Evolutionary conservation across 306 rosid species (phyloP).

Genomic region (Nissolia schottii): DNA sequence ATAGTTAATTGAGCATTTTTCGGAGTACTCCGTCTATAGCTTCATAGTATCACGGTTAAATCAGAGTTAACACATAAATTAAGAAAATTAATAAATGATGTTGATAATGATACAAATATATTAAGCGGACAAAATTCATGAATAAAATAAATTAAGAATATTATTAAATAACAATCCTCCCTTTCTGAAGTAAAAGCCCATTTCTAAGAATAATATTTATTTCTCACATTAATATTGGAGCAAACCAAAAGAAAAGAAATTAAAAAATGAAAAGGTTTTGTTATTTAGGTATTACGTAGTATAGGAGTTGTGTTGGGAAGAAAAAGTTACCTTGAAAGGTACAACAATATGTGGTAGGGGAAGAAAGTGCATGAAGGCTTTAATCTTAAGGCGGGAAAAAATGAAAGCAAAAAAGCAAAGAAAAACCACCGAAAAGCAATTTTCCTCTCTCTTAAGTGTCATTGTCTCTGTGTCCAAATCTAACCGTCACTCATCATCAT

Average conservation of each 20-base stretch:
- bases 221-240: not conserved
- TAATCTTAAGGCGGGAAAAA: slow-evolving; percentile 19
- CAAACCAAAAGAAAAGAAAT: not conserved
- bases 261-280: not conserved
- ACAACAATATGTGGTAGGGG: not conserved
- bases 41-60: no score
- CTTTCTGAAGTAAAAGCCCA: no score
- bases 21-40: no score
- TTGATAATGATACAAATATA: no score
- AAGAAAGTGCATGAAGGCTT: slow-evolving; percentile 1
- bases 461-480: not conserved
- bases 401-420: not conserved
- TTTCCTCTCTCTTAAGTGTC: not conserved
- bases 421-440: slow-evolving; percentile 26
- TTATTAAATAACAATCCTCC: no score
- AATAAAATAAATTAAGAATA: no score
- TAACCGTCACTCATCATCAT: not conserved
- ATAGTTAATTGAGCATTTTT: no score
- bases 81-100: no score
- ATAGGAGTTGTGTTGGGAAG: not conserved
- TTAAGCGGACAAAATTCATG: no score
- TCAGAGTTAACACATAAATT: no score
- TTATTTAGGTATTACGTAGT: not conserved
- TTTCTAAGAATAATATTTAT: no score
- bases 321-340: slow-evolving; percentile 19